phyloP scores from a whole-genome alignment of 2,329 filamentous ascomycete species.

The Sclerotinia trifoliorum region DNA sequence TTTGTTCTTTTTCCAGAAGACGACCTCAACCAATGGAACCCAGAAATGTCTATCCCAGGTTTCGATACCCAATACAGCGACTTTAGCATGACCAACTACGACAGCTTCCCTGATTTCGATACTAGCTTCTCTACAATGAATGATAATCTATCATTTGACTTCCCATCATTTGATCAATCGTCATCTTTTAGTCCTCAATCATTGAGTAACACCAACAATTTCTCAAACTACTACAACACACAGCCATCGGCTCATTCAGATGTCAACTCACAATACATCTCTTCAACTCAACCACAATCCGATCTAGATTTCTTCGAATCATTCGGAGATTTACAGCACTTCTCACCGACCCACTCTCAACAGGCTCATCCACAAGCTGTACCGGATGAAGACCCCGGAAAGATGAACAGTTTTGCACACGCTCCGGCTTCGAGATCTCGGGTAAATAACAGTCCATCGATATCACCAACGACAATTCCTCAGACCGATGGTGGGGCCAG shows the following conservation, averaged over 20 bases:
- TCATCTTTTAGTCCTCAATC: slow-evolving; percentile 17
- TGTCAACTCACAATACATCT: slow-evolving; percentile 13
- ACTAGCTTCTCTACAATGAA: slow-evolving; percentile 6
- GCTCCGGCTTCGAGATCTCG: background rate
- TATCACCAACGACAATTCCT: background rate
- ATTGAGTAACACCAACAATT: background rate
- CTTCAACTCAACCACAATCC: background rate
- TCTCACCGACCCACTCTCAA: slow-evolving; percentile 8
- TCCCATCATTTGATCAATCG: slow-evolving; percentile 27
- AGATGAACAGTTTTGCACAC: slow-evolving; percentile 6
- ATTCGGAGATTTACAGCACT: background rate
- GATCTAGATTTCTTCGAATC: slow-evolving; percentile 12
- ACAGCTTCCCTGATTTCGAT: slow-evolving; percentile 26
- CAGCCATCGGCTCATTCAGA: slow-evolving; percentile 7
- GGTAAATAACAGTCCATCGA: background rate
- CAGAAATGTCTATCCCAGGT: slow-evolving; percentile 26
- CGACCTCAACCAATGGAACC: slow-evolving; percentile 29
- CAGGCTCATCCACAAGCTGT: slow-evolving; percentile 12
- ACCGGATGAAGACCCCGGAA: slow-evolving; percentile 2
- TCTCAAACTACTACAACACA: background rate
- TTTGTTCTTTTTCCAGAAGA: slow-evolving; percentile 38
- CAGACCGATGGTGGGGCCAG: background rate
- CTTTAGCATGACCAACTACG: slow-evolving; percentile 34
- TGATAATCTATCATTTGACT: slow-evolving; percentile 25
- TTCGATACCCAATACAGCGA: slow-evolving; percentile 29